These are phyloP conservation scores for Yarrowia phangngaensis DNA, from an alignment of 805 yeast species.

Conservation along the genomic window DNA sequence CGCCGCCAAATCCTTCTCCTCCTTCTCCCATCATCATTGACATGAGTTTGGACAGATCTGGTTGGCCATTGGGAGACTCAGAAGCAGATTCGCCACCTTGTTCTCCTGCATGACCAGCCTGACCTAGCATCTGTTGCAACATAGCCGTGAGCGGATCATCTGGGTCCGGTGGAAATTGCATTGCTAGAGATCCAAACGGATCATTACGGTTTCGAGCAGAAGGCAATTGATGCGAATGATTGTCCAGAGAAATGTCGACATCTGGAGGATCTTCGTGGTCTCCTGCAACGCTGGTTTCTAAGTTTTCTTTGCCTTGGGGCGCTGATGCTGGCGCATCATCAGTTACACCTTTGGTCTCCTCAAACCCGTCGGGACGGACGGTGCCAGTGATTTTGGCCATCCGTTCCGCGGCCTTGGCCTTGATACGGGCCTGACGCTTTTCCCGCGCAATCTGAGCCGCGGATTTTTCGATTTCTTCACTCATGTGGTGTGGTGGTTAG, in stretches of 20 bases:
- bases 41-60: constrained; percentile 17
- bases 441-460: constrained; percentile 25
- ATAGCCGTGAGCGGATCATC: constrained; percentile 19
- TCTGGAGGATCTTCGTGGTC: constrained; percentile 19
- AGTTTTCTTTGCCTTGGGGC: too few relatives aligned
- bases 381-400: constrained; percentile 24
- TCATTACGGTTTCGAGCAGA: constrained; percentile 5
- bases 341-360: neutral
- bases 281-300: too few relatives aligned
- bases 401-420: constrained; percentile 21
- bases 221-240: constrained; percentile 6
- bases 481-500: too few relatives aligned
- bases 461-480: constrained; percentile 10
- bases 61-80: too few relatives aligned
- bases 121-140: constrained; percentile 24
- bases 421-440: constrained; percentile 24
- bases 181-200: constrained; percentile 17
- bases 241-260: constrained; percentile 10
- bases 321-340: too few relatives aligned
- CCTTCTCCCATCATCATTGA: constrained; percentile 22
- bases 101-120: neutral
- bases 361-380: constrained; percentile 14
- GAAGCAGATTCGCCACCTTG: neutral
- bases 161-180: neutral
- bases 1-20: constrained; percentile 1